These are phyloP conservation scores for Aspergillus quadrilineatus DNA, from an alignment of 2,329 filamentous ascomycete species.

Conservation along the genomic window DNA sequence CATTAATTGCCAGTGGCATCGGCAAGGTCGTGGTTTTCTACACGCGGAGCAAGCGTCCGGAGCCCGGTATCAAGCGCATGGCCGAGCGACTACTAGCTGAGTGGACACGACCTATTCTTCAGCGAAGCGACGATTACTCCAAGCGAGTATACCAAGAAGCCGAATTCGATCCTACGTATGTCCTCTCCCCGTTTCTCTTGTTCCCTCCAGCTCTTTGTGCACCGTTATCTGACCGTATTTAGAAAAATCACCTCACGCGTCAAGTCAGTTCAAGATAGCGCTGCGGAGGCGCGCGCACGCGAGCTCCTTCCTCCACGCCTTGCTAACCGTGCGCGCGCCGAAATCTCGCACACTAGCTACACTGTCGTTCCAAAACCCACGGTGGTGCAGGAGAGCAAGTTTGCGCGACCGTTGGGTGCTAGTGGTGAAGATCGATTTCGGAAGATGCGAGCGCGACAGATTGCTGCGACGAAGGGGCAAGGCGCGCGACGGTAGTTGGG, in stretches of 20 bases:
- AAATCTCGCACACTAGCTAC: constrained; percentile 60
- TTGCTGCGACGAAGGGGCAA: constrained; percentile 43
- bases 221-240: constrained; percentile 2
- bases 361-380: constrained; percentile 63
- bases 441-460: constrained; percentile 50
- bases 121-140: constrained; percentile 91
- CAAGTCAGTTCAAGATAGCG: constrained; percentile 38
- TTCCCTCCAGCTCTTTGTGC: background rate
- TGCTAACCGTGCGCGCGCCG: constrained; percentile 59
- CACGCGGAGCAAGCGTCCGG: constrained; percentile 87
- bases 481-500: constrained; percentile 37
- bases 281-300: constrained; percentile 53
- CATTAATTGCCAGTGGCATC: constrained; percentile 84
- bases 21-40: constrained; percentile 97
- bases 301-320: constrained; percentile 54
- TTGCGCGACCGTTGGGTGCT: constrained; percentile 46
- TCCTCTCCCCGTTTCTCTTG: constrained; percentile 12
- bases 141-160: constrained; percentile 66
- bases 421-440: constrained; percentile 51
- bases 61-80: constrained; percentile 85
- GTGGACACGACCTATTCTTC: constrained; percentile 92
- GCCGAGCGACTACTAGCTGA: constrained; percentile 90
- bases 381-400: constrained; percentile 45
- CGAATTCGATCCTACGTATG: constrained; percentile 58
- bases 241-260: constrained; percentile 40